Evolutionary conservation across 2,329 filamentous ascomycete genomes (phyloP), one percentile per base, ranked within the genome.

Genomic region (Microdochium trichocladiopsis): DNA sequence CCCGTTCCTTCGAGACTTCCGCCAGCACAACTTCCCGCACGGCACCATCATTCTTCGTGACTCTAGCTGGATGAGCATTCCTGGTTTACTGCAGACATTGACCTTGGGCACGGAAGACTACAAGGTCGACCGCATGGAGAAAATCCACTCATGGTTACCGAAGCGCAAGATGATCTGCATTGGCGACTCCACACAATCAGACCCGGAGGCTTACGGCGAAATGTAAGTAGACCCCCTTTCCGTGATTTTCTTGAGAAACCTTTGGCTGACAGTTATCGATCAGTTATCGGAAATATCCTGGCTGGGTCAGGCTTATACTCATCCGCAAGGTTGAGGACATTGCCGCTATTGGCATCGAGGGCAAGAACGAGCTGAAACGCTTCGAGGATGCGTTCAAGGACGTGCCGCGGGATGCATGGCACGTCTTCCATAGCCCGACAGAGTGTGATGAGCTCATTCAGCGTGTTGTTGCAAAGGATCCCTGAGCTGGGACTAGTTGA

Each of bases 171-270:
- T 95, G 71, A 82, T 97, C 56, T 86, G 86, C 59, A 84, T 97
- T 57, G 93, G 93, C 1, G 93, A 97, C 69, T 93, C 87, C 37
- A 96, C 92, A 0, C 93, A 96, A 69, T 87, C 83, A 24, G 93
- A 97, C 61, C 92, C 93, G 0, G 93, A 97, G 66, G 83, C 89
- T 0, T 97, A 96, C 63, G 92, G 86, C 25, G 85, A 92, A 59
- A 83, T 90, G 69, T 91, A 78, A 68, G 76, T 68, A 25, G 1
- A 4, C 6, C n/a, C 12, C 56, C 49, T 18, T 12, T 18, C n/a
- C 16, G 6, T 18, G 21, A 18, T 14, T 48, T 10, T 14, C 22
- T 28, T 33, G 24, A 10, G 14, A 2, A 18, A 12, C 16, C 51
- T 18, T 14, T 24, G 33, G 12, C 41, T 33, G 14, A 18, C 25